These are phyloP conservation scores for Zymoseptoria pseudotritici DNA, from an alignment of 2,329 filamentous ascomycete genomes.

Conservation along the genomic window DNA sequence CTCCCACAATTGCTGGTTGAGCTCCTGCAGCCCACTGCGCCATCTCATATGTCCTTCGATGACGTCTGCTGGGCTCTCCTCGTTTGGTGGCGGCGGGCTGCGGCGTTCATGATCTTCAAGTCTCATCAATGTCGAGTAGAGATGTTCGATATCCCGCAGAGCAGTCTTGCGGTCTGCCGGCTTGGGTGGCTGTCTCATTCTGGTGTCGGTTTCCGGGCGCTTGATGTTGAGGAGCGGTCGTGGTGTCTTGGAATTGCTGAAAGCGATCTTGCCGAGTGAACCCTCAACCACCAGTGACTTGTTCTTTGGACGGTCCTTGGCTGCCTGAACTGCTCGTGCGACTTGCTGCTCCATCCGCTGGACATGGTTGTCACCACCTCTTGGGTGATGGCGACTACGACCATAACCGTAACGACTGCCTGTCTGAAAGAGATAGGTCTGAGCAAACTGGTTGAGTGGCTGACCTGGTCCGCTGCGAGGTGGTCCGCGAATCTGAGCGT, in stretches of 20 bases:
- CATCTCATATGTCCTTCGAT: slow-evolving; percentile 72
- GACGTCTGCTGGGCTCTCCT: slow-evolving; percentile 58
- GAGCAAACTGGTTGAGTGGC: slow-evolving; percentile 89
- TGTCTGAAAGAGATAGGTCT: slow-evolving; percentile 95
- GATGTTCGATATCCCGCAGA: slow-evolving; percentile 76
- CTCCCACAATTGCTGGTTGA: slow-evolving; percentile 76
- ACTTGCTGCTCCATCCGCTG: slow-evolving; percentile 99
- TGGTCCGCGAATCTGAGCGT: slow-evolving; percentile 80
- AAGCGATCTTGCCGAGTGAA: slow-evolving; percentile 94
- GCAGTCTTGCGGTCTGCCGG: slow-evolving; percentile 72
- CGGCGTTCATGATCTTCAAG: slow-evolving; percentile 88
- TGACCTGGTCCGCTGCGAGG: slow-evolving; percentile 87
- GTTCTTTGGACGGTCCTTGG: slow-evolving; percentile 95
- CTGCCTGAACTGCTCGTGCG: slow-evolving; percentile 90
- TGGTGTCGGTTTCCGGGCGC: slow-evolving; percentile 63
- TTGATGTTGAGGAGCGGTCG: slow-evolving; percentile 95
- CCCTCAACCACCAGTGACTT: slow-evolving; percentile 95
- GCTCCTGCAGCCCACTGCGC: slow-evolving; percentile 60
- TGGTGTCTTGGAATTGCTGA: slow-evolving; percentile 96
- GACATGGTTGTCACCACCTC: slow-evolving; percentile 91
- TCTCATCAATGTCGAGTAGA: slow-evolving; percentile 83
- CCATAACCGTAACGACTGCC: slow-evolving; percentile 71
- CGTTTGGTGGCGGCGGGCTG: slow-evolving; percentile 61
- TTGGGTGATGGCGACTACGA: slow-evolving; percentile 59
- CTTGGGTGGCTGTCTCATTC: slow-evolving; percentile 41